These are phyloP conservation scores for Flagelloscypha sp. DNA, from an alignment of 768 basidiomycete species.

Conservation along the genomic window DNA sequence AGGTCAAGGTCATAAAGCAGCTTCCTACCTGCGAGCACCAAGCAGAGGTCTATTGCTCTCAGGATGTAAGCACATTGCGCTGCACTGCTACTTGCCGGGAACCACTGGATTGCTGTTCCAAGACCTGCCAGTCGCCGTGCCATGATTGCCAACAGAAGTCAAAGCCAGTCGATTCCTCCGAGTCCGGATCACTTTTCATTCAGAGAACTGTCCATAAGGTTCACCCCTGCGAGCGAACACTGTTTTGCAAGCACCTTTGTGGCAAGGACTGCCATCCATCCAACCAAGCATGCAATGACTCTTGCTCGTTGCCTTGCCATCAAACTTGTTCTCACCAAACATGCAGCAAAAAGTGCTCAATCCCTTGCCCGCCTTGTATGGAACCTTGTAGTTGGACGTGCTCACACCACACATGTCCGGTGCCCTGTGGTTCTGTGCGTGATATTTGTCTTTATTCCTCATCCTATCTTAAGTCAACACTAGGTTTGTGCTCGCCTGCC, in stretches of 20 bases:
- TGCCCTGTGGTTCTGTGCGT: conserved; percentile 64
- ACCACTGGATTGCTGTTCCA: conserved; percentile 45
- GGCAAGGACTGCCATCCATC: conserved; percentile 37
- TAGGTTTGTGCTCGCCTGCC: conserved; percentile 61
- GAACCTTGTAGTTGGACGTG: conserved; percentile 48
- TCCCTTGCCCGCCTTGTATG: conserved; percentile 54
- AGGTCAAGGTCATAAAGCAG: conserved; percentile 30
- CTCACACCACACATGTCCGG: conserved; percentile 43
- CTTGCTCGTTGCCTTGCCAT: conserved; percentile 40
- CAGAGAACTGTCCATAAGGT: conserved; percentile 26
- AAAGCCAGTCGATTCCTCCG: neutral
- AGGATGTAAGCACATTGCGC: conserved; percentile 26
- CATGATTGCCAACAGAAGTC: conserved; percentile 35
- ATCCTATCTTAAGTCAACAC: neutral
- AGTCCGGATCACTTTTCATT: conserved; percentile 7
- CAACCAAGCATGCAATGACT: conserved; percentile 38
- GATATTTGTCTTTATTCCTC: neutral
- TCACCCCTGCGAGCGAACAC: conserved; percentile 42
- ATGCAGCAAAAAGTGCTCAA: conserved; percentile 41
- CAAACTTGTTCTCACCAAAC: conserved; percentile 47
- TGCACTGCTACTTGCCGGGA: conserved; percentile 38
- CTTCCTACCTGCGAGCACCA: conserved; percentile 49
- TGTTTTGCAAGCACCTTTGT: conserved; percentile 54
- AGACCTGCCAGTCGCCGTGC: conserved; percentile 41
- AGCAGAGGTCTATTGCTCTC: conserved; percentile 37